phyloP scores from a whole-genome alignment of 805 yeast species.

The Barnettozyma vustinii region DNA sequence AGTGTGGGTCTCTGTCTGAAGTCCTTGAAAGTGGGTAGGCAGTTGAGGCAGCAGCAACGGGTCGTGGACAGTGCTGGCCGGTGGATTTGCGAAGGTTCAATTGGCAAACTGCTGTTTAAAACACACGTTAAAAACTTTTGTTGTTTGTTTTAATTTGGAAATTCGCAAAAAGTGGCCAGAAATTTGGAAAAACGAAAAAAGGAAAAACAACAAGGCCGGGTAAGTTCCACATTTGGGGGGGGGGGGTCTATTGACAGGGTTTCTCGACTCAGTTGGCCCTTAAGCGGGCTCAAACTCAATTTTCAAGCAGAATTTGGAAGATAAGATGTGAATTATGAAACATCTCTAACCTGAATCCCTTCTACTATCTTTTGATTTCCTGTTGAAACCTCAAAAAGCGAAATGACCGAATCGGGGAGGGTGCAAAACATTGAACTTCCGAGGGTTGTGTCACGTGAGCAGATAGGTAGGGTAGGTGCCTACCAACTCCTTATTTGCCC shows the following conservation, averaged over 20 bases:
- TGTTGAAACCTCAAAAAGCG: not conserved
- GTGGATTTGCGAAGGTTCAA: not conserved
- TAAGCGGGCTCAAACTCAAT: no score
- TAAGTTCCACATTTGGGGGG: not conserved
- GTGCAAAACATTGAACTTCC: not conserved
- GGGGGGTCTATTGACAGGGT: no score
- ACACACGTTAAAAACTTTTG: constrained; percentile 4
- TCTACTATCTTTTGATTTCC: no score
- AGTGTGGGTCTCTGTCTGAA: not conserved
- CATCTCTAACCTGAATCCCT: not conserved
- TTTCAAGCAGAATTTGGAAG: no score
- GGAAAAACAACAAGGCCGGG: constrained; percentile 1
- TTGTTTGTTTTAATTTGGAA: constrained; percentile 3
- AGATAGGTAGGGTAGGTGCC: not conserved
- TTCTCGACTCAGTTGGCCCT: no score
- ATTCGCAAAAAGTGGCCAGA: constrained; percentile 8
- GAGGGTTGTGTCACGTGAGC: not conserved
- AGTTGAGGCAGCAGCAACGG: not conserved
- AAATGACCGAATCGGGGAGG: not conserved
- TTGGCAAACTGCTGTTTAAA: constrained; percentile 2
- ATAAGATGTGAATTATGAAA: no score
- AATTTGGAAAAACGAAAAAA: constrained; percentile 1
- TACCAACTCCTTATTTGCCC: not conserved
- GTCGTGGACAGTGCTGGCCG: not conserved
- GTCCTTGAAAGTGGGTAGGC: not conserved